Evolutionary conservation across 805 yeast genomes (phyloP).

Genomic region (Pichia nanzhaoensis): DNA sequence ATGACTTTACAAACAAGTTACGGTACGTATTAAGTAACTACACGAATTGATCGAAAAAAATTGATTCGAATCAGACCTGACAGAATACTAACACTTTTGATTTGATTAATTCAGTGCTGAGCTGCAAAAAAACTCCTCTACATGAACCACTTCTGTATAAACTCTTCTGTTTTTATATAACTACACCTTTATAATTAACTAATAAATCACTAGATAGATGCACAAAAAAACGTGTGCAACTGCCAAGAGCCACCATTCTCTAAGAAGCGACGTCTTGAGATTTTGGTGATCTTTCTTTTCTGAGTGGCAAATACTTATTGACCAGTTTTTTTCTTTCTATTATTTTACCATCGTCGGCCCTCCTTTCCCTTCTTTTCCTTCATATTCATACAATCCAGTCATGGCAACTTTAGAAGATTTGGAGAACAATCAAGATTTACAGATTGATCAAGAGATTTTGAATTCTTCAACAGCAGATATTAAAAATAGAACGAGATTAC

Average conservation of each 20-base stretch:
- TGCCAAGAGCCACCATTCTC: too few species aligned
- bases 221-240: too few species aligned
- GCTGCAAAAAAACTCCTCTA: constrained; percentile 18
- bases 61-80: too few species aligned
- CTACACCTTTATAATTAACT: too few species aligned
- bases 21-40: constrained; percentile 36
- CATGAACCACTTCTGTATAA: neutral
- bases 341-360: neutral
- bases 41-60: too few species aligned
- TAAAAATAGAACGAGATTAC: constrained; percentile 73
- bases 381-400: neutral
- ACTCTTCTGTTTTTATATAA: neutral
- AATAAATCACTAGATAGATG: too few species aligned
- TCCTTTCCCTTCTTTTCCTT: neutral
- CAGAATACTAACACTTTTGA: neutral
- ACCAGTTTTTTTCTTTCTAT: neutral
- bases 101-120: constrained; percentile 13
- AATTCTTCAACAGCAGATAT: constrained; percentile 75
- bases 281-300: too few species aligned
- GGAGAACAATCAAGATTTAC: constrained; percentile 49
- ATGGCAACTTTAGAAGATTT: constrained; percentile 87
- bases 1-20: constrained; percentile 72
- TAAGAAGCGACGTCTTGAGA: too few species aligned
- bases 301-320: too few species aligned
- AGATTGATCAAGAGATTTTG: constrained; percentile 76